Evolutionary conservation across 768 basidiomycete genomes (phyloP).

Genomic region (Lactarius sp.): DNA sequence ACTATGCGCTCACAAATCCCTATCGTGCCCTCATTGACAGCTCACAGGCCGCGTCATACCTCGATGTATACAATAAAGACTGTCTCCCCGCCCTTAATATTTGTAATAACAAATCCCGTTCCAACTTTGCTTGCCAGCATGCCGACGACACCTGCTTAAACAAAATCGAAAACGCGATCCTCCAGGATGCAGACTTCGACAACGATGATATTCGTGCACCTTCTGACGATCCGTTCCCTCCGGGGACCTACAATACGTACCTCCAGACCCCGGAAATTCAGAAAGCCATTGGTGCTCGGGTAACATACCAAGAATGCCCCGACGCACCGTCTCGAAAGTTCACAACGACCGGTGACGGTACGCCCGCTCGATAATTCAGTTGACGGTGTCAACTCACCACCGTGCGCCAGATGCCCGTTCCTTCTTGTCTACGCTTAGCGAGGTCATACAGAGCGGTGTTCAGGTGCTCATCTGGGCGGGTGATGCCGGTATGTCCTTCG

Average conservation of each 20-base stretch:
- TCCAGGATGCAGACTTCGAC: conserved; percentile 42
- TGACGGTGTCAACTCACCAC: conserved; percentile 22
- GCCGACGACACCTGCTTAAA: conserved; percentile 48
- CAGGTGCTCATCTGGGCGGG: conserved; percentile 49
- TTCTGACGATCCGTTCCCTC: conserved; percentile 39
- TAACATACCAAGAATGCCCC: conserved; percentile 34
- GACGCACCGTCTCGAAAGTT: conserved; percentile 37
- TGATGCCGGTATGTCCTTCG: conserved; percentile 26
- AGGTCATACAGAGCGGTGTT: conserved; percentile 25
- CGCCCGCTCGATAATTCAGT: conserved; percentile 25
- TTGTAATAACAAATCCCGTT: conserved; percentile 40
- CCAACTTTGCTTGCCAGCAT: conserved; percentile 42
- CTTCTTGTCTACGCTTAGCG: neutral
- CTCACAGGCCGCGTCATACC: neutral
- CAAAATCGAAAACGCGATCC: conserved; percentile 40
- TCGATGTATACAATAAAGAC: conserved; percentile 26
- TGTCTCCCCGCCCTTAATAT: conserved; percentile 43
- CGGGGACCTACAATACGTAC: conserved; percentile 29
- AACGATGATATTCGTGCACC: conserved; percentile 40
- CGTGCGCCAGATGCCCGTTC: conserved; percentile 26
- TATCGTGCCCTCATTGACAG: conserved; percentile 7
- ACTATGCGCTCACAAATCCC: conserved; percentile 44
- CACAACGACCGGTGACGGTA: conserved; percentile 44
- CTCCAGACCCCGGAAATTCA: conserved; percentile 26
- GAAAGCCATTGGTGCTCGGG: conserved; percentile 36